Evolutionary conservation across 306 rosid species (phyloP).

Genomic region (Hippophae gyantsensis): DNA sequence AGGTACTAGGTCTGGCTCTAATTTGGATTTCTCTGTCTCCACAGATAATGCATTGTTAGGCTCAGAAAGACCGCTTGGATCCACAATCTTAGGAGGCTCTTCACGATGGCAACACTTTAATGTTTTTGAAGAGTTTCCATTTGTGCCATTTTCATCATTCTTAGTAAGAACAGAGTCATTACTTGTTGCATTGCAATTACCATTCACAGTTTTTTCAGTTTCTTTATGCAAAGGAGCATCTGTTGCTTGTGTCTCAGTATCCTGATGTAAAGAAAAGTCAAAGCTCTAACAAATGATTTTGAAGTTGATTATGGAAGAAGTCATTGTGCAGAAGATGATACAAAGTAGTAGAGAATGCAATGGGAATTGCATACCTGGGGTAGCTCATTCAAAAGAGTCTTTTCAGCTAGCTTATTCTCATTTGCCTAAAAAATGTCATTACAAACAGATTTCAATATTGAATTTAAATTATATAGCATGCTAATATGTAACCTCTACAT

Average conservation of each 20-base stretch:
- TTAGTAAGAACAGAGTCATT: slow-evolving; percentile 18
- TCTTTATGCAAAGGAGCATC: slow-evolving; percentile 18
- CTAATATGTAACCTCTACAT: too few species aligned
- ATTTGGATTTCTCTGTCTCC: slow-evolving; percentile 23
- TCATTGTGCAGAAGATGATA: not conserved
- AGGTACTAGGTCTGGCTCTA: slow-evolving; percentile 28
- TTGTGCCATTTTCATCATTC: slow-evolving; percentile 14
- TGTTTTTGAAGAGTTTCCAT: slow-evolving; percentile 18
- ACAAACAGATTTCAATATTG: too few species aligned
- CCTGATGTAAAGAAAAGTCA: slow-evolving; percentile 31
- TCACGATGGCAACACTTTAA: slow-evolving; percentile 14
- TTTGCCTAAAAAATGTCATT: too few species aligned
- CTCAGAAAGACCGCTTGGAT: slow-evolving; percentile 12
- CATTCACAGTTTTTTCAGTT: slow-evolving; percentile 21
- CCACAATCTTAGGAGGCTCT: slow-evolving; percentile 23
- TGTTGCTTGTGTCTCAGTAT: slow-evolving; percentile 8
- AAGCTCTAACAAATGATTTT: not conserved
- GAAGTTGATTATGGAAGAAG: not conserved
- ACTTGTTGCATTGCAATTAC: slow-evolving; percentile 9
- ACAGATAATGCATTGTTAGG: slow-evolving; percentile 15
- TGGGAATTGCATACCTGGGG: slow-evolving; percentile 18
- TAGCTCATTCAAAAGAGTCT: slow-evolving; percentile 24
- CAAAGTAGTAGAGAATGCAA: slow-evolving; percentile 14
- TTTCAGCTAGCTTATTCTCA: not conserved
- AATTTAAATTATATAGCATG: too few species aligned